Conservation (phyloP, 2,329 filamentous ascomycete genomes). For the Penicillium sp. region DNA sequence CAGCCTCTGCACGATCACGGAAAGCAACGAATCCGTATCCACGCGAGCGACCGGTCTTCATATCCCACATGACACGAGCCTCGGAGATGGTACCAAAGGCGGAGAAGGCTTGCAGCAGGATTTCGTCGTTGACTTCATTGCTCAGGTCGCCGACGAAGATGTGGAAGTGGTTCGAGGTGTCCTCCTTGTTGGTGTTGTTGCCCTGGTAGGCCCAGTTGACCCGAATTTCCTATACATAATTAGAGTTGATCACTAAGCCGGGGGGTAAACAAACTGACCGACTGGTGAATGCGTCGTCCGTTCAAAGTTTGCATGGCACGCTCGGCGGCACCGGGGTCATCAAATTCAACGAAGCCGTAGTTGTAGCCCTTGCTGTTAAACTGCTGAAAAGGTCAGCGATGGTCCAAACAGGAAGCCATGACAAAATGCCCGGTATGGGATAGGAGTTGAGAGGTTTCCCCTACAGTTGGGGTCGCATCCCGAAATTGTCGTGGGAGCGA, state of each 20-base stretch:
- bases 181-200: slow-evolving; percentile 90
- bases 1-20: slow-evolving; percentile 87
- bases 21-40: slow-evolving; percentile 98
- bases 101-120: slow-evolving; percentile 89
- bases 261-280: slow-evolving; percentile 52
- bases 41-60: slow-evolving; percentile 97
- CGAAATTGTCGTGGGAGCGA: neutral
- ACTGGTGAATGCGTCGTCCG: slow-evolving; percentile 90
- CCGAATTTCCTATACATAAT: slow-evolving; percentile 74
- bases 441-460: neutral
- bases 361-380: slow-evolving; percentile 91
- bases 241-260: neutral
- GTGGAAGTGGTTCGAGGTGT: slow-evolving; percentile 97
- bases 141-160: slow-evolving; percentile 98
- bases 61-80: slow-evolving; percentile 99
- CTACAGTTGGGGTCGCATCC: neutral
- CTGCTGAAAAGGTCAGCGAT: slow-evolving; percentile 20
- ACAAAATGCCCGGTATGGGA: neutral
- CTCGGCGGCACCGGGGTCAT: slow-evolving; percentile 94
- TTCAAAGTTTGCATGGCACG: slow-evolving; percentile 97
- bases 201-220: slow-evolving; percentile 99
- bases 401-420: neutral
- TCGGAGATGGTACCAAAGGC: slow-evolving; percentile 95
- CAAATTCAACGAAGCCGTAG: slow-evolving; percentile 98
- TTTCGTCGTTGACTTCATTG: slow-evolving; percentile 98